Percentiles rank a stretch among this genome's conserved stretches.
These are phyloP conservation scores for Solanum piurae DNA, from an alignment of 257 asterid species.

Conservation along the genomic window DNA sequence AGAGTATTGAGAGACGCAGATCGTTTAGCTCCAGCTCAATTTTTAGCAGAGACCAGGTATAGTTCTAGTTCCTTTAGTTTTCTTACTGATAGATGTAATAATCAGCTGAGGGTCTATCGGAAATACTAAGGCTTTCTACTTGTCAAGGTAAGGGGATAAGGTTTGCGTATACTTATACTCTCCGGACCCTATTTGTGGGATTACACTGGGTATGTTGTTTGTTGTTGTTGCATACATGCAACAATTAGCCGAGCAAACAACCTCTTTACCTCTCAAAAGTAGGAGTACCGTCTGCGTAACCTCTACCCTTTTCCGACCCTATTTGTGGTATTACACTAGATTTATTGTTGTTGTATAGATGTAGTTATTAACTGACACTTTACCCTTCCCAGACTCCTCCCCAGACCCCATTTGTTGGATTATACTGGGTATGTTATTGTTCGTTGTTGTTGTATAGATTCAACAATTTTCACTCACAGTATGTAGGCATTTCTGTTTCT, in stretches of 20 bases:
- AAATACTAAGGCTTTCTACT: background rate
- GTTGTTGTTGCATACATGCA: background rate
- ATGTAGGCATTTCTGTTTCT: conserved; percentile 8
- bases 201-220: background rate
- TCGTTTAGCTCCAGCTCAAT: conserved; percentile 51
- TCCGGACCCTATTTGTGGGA: background rate
- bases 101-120: background rate
- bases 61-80: conserved; percentile 9
- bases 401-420: background rate
- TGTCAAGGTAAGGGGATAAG: background rate
- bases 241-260: background rate
- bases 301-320: background rate
- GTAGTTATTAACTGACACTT: background rate
- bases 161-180: background rate
- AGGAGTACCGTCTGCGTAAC: too few species aligned
- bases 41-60: conserved; percentile 65
- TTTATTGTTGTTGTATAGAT: background rate
- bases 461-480: background rate
- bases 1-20: conserved; percentile 49
- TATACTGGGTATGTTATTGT: background rate
- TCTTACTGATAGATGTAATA: background rate
- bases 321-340: background rate
- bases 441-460: background rate
- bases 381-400: background rate
- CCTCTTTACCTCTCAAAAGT: background rate